These are phyloP conservation scores for Suillus tomentosus DNA, from an alignment of 768 basidiomycete genomes.

Conservation along the genomic window DNA sequence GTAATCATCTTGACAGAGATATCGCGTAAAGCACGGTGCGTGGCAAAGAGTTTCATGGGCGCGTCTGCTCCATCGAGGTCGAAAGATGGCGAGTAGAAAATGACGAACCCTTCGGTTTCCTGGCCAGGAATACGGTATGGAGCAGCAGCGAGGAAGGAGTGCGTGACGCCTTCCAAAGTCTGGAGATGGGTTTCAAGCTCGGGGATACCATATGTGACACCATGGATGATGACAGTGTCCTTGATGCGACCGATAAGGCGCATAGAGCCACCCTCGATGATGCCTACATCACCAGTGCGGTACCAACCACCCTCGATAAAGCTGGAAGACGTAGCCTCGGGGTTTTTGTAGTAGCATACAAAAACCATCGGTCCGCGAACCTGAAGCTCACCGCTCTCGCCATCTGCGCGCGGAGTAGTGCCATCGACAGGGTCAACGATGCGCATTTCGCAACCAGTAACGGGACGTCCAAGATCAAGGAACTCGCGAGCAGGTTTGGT, in stretches of 20 bases:
- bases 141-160: conserved; percentile 35
- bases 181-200: conserved; percentile 40
- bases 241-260: conserved; percentile 41
- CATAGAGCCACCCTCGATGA: conserved; percentile 36
- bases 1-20: conserved; percentile 34
- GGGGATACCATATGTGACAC: conserved; percentile 38
- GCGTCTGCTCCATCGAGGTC: conserved; percentile 27
- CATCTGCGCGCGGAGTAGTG: conserved; percentile 25
- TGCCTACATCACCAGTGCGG: conserved; percentile 57
- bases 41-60: conserved; percentile 23
- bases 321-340: conserved; percentile 45
- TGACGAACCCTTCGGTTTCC: conserved; percentile 42
- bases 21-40: conserved; percentile 33
- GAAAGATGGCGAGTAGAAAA: conserved; percentile 39
- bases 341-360: conserved; percentile 50
- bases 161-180: conserved; percentile 36
- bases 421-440: conserved; percentile 35
- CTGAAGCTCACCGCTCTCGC: conserved; percentile 41
- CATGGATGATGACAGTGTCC: conserved; percentile 42
- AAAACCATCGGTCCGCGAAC: conserved; percentile 42
- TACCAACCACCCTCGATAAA: conserved; percentile 57
- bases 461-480: conserved; percentile 38
- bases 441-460: conserved; percentile 37
- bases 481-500: conserved; percentile 32
- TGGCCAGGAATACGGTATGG: conserved; percentile 39